Evolutionary conservation across 1,284 basidiomycete genomes (phyloP).

Genomic region (Apiotrichum sp.): DNA sequence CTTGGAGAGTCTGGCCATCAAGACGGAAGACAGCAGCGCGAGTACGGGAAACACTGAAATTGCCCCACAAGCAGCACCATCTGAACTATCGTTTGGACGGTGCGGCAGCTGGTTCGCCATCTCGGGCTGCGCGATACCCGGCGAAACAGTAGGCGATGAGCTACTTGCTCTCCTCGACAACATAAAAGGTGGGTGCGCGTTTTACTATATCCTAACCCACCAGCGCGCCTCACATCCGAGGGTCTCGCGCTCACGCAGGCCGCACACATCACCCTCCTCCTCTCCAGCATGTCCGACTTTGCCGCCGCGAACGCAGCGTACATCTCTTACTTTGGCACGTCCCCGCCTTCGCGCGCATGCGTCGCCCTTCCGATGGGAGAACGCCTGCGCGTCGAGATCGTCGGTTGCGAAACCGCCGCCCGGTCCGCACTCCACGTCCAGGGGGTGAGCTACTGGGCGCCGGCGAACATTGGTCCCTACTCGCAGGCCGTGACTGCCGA

Average conservation of each 20-base stretch:
- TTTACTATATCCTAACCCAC: neutral
- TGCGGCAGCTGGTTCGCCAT: constrained; percentile 37
- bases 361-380: constrained; percentile 65
- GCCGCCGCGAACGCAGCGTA: constrained; percentile 71
- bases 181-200: constrained; percentile 45
- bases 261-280: constrained; percentile 72
- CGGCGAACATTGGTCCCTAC: constrained; percentile 98
- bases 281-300: constrained; percentile 76
- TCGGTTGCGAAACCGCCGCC: constrained; percentile 54
- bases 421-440: constrained; percentile 85
- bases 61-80: neutral
- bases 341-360: constrained; percentile 88
- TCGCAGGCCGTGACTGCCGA: constrained; percentile 79
- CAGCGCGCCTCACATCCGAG: constrained; percentile 53
- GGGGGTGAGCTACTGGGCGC: constrained; percentile 94
- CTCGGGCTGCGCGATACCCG: constrained; percentile 15
- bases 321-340: constrained; percentile 72
- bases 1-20: neutral
- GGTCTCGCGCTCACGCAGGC: constrained; percentile 58
- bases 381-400: constrained; percentile 66
- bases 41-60: neutral
- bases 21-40: neutral
- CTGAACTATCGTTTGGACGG: constrained; percentile 16
- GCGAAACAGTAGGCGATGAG: constrained; percentile 27
- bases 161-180: constrained; percentile 42